Evolutionary conservation across 768 basidiomycete genomes (phyloP).

Genomic region (Boletellus ananiceps): DNA sequence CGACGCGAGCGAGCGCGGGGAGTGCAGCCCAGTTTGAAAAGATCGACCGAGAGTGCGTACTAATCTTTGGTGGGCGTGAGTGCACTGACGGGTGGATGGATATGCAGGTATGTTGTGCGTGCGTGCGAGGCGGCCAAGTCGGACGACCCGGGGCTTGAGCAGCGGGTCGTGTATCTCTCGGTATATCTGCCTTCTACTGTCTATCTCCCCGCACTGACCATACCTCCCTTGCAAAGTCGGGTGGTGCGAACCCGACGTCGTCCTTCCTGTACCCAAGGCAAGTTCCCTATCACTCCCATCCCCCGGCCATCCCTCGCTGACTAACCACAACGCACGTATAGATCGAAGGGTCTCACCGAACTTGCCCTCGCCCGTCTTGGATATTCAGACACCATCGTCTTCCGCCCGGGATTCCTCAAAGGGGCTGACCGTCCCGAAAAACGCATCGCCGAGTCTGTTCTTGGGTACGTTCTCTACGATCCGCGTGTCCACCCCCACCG

Average conservation of each 20-base stretch:
- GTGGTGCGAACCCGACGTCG: conserved; percentile 46
- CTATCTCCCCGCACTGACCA: conserved; percentile 10
- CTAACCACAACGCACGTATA: conserved; percentile 18
- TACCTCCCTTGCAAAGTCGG: conserved; percentile 32
- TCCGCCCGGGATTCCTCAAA: conserved; percentile 56
- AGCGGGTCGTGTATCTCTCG: conserved; percentile 69
- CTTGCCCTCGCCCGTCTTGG: conserved; percentile 60
- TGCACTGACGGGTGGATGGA: neutral
- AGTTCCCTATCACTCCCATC: neutral
- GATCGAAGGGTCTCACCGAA: conserved; percentile 76
- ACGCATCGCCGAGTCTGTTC: conserved; percentile 39
- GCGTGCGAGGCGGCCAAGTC: conserved; percentile 63
- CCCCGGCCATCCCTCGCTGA: neutral
- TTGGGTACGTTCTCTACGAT: conserved; percentile 36
- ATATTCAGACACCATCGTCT: conserved; percentile 65
- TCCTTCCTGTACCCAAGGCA: conserved; percentile 50
- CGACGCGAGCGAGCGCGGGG: conserved; percentile 56
- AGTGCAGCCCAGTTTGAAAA: conserved; percentile 64
- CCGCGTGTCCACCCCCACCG: no score
- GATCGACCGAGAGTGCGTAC: conserved; percentile 68
- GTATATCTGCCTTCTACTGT: conserved; percentile 29
- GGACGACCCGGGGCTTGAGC: conserved; percentile 40
- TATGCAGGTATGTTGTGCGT: conserved; percentile 62
- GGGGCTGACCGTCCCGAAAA: conserved; percentile 42
- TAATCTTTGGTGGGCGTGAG: no score